These are phyloP conservation scores for Prunus dulcis DNA, from an alignment of 306 rosid species.

Conservation along the genomic window DNA sequence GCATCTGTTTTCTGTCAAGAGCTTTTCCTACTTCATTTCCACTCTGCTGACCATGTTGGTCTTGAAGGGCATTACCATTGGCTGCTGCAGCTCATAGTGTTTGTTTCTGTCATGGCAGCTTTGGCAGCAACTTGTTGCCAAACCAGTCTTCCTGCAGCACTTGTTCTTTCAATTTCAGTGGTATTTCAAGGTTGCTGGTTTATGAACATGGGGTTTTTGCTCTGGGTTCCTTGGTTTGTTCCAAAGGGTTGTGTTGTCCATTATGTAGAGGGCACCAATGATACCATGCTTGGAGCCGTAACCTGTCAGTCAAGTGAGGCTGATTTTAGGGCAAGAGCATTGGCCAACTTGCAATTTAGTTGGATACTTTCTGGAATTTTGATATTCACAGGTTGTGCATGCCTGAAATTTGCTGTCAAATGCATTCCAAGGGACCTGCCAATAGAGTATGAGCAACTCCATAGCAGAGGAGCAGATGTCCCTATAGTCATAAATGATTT, in stretches of 20 bases:
- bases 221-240: slow-evolving; percentile 64
- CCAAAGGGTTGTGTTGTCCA: slow-evolving; percentile 63
- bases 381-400: slow-evolving; percentile 46
- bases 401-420: slow-evolving; percentile 54
- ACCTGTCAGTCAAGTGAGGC: slow-evolving; percentile 58
- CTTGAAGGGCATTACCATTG: slow-evolving; percentile 93
- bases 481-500: slow-evolving; percentile 37
- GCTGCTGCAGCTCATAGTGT: slow-evolving; percentile 76
- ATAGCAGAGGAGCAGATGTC: slow-evolving; percentile 44
- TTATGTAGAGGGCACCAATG: slow-evolving; percentile 20
- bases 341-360: slow-evolving; percentile 89
- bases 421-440: slow-evolving; percentile 34
- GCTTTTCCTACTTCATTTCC: slow-evolving; percentile 80
- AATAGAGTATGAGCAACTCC: slow-evolving; percentile 70
- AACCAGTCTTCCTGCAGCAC: slow-evolving; percentile 62
- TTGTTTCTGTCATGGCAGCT: slow-evolving; percentile 50
- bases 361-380: slow-evolving; percentile 73
- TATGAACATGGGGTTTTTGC: slow-evolving; percentile 75
- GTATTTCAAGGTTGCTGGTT: slow-evolving; percentile 93
- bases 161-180: slow-evolving; percentile 68
- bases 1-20: slow-evolving; percentile 83
- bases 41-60: slow-evolving; percentile 87
- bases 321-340: slow-evolving; percentile 65
- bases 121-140: slow-evolving; percentile 59
- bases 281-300: slow-evolving; percentile 58